Percentiles rank a stretch among this genome's conserved stretches.
These are phyloP conservation scores for Boletus rubescentipes DNA, from an alignment of 768 basidiomycete species.

Conservation along the genomic window DNA sequence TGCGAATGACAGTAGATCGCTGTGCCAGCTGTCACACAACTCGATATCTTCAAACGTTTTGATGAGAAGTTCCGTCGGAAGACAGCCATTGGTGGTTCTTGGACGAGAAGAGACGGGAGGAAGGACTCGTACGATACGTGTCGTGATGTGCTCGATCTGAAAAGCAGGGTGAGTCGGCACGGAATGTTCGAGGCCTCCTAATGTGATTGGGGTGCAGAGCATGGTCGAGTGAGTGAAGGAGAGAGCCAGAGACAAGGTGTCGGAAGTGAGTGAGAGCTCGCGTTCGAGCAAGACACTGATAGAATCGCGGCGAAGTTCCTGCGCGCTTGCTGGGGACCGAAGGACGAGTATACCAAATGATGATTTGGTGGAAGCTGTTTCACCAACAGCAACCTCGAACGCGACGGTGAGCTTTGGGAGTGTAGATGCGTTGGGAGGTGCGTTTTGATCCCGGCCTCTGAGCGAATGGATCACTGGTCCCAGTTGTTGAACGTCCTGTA, in stretches of 20 bases:
- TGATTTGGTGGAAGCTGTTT: constrained; percentile 3
- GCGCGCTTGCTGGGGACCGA: constrained; percentile 3
- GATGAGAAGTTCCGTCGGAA: constrained; percentile 22
- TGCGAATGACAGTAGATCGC: constrained; percentile 25
- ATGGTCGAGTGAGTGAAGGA: constrained; percentile 26
- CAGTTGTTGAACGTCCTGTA: constrained; percentile 19
- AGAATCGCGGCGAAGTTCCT: constrained; percentile 2
- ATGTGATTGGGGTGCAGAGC: constrained; percentile 9
- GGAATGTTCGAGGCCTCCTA: neutral
- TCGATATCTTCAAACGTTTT: constrained; percentile 20
- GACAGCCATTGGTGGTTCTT: constrained; percentile 7
- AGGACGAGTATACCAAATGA: constrained; percentile 14
- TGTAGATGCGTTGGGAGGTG: constrained; percentile 11
- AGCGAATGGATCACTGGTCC: constrained; percentile 12
- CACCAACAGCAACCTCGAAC: constrained; percentile 19
- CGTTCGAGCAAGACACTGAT: constrained; percentile 14
- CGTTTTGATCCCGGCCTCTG: neutral
- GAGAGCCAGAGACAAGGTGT: constrained; percentile 17
- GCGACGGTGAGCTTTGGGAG: constrained; percentile 22
- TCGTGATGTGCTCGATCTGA: constrained; percentile 19
- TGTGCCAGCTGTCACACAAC: constrained; percentile 17
- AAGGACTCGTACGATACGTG: constrained; percentile 21
- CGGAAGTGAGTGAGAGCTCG: constrained; percentile 14
- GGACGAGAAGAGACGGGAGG: constrained; percentile 1
- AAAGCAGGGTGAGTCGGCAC: constrained; percentile 7